Percentiles rank a stretch among this genome's conserved stretches.
These are phyloP conservation scores for Quercus cerris DNA, from an alignment of 306 rosid genomes.

Conservation along the genomic window DNA sequence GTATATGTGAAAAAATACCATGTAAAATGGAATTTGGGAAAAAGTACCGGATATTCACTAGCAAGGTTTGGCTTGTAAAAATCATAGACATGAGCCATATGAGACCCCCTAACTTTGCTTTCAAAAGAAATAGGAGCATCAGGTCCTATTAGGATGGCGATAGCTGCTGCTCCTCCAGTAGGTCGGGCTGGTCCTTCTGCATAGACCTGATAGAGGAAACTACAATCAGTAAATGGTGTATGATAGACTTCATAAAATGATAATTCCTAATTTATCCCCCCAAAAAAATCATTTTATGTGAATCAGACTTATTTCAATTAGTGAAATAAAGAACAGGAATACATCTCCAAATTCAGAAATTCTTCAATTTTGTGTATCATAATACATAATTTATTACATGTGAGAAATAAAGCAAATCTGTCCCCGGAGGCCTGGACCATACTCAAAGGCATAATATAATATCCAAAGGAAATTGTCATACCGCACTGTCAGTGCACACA, in stretches of 20 bases:
- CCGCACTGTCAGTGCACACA: conserved; percentile 98
- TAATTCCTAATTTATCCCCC: not conserved
- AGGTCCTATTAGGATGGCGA: conserved; percentile 90
- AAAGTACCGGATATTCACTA: conserved; percentile 93
- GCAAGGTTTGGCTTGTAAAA: conserved; percentile 98
- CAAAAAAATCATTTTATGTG: not conserved
- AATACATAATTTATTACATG: not conserved
- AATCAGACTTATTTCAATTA: conserved; percentile 5
- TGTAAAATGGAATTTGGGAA: not conserved
- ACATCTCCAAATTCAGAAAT: not conserved
- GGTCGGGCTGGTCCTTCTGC: conserved; percentile 99
- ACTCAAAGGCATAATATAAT: conserved; percentile 13
- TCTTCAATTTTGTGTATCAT: not conserved
- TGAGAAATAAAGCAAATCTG: conserved; percentile 7
- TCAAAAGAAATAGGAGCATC: conserved; percentile 93
- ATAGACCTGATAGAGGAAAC: conserved; percentile 67
- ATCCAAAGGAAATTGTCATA: conserved; percentile 34
- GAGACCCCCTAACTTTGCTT: conserved; percentile 92
- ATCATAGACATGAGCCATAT: conserved; percentile 93
- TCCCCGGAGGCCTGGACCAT: conserved; percentile 6
- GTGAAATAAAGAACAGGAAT: conserved; percentile 5
- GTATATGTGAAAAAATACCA: not conserved
- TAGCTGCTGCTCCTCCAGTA: conserved; percentile 99
- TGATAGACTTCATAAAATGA: not conserved
- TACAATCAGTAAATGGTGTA: not conserved